These are phyloP conservation scores for Teratosphaeriaceae sp. DNA, from an alignment of 2,329 filamentous ascomycete genomes.

Conservation along the genomic window DNA sequence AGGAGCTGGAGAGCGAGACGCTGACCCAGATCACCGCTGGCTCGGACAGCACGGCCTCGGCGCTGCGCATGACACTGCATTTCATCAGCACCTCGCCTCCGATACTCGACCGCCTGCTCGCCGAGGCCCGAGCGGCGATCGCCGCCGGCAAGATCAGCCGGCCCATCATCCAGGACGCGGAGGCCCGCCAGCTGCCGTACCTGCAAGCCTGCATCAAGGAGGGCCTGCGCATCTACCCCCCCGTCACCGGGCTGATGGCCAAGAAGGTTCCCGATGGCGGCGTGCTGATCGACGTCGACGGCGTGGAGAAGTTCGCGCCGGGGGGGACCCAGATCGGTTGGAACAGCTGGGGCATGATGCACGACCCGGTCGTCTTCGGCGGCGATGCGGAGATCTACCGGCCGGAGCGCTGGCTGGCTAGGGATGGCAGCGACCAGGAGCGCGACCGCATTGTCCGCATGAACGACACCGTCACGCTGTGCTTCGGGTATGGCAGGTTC, in stretches of 20 bases:
- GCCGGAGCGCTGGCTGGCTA: slow-evolving; percentile 32
- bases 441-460: slow-evolving; percentile 23
- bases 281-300: slow-evolving; percentile 28
- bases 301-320: slow-evolving; percentile 30
- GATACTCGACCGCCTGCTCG: slow-evolving; percentile 40
- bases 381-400: slow-evolving; percentile 32
- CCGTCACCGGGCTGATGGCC: slow-evolving; percentile 33
- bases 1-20: slow-evolving; percentile 39
- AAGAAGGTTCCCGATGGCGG: slow-evolving; percentile 31
- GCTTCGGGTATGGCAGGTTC: slow-evolving; percentile 32
- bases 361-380: slow-evolving; percentile 31
- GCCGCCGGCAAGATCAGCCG: slow-evolving; percentile 32
- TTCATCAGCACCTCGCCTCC: slow-evolving; percentile 46
- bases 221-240: slow-evolving; percentile 40
- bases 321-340: slow-evolving; percentile 32
- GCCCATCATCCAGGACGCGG: slow-evolving; percentile 44
- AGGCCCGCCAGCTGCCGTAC: slow-evolving; percentile 38
- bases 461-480: slow-evolving; percentile 31
- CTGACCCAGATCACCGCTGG: slow-evolving; percentile 47
- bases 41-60: slow-evolving; percentile 52
- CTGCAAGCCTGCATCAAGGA: slow-evolving; percentile 43
- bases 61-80: slow-evolving; percentile 48
- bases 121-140: slow-evolving; percentile 40
- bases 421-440: slow-evolving; percentile 24
- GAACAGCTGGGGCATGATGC: slow-evolving; percentile 34